phyloP scores from a whole-genome alignment of 2,329 filamentous ascomycete genomes.

The Epichloe coenophiala region DNA sequence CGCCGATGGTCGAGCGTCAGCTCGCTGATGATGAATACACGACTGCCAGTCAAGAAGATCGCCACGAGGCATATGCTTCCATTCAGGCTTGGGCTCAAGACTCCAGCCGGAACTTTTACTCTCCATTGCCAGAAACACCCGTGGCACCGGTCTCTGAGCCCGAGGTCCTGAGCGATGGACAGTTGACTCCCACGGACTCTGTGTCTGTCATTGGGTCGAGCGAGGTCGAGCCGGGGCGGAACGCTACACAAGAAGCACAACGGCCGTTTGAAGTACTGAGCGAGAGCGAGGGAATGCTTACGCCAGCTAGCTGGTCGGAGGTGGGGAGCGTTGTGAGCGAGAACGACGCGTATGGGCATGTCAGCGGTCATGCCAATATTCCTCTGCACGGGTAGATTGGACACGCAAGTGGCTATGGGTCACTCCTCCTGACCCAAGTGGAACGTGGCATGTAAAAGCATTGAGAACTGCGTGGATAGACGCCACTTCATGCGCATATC shows the following conservation, averaged over 20 bases:
- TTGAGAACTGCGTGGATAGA: no score
- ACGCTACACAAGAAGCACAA: conserved; percentile 27
- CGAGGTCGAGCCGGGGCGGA: conserved; percentile 29
- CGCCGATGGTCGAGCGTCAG: conserved; percentile 22
- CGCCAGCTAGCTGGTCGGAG: conserved; percentile 51
- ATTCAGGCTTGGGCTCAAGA: conserved; percentile 53
- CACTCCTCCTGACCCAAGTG: no score
- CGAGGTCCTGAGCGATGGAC: conserved; percentile 37
- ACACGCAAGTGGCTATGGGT: no score
- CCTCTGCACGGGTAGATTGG: background rate
- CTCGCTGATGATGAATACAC: conserved; percentile 33
- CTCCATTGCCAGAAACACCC: conserved; percentile 41
- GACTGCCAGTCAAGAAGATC: conserved; percentile 35
- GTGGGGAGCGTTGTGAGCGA: conserved; percentile 50
- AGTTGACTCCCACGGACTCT: conserved; percentile 46
- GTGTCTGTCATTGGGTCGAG: conserved; percentile 39
- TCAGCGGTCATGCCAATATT: conserved; percentile 12
- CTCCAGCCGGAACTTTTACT: conserved; percentile 43
- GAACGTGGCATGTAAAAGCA: no score
- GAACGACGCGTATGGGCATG: conserved; percentile 26
- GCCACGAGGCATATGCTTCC: conserved; percentile 38
- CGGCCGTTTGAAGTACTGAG: conserved; percentile 42
- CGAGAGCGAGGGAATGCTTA: conserved; percentile 44
- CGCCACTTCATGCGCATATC: no score
- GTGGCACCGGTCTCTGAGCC: conserved; percentile 35